These are phyloP conservation scores for Mortierella antarctica DNA, from an alignment of 192 early-diverging fungal species.

Conservation along the genomic window DNA sequence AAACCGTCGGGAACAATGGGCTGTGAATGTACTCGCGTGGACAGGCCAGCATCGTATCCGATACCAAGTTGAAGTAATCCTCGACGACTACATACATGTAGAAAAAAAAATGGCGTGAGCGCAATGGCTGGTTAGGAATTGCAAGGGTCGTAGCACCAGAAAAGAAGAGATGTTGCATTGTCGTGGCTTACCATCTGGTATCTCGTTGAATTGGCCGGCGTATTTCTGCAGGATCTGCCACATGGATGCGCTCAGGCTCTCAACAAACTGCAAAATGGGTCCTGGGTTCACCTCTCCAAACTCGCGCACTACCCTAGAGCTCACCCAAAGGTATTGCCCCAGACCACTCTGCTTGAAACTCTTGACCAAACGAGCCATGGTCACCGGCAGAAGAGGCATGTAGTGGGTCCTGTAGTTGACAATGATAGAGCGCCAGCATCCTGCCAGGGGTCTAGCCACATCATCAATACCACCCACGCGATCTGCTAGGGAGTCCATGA, in stretches of 20 bases:
- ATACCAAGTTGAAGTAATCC: slow-evolving; percentile 77
- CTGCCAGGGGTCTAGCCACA: slow-evolving; percentile 62
- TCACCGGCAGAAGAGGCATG: slow-evolving; percentile 61
- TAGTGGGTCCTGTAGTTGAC: slow-evolving; percentile 68
- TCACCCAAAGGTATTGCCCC: slow-evolving; percentile 86
- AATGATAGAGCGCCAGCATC: slow-evolving; percentile 68
- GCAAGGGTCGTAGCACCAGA: not conserved
- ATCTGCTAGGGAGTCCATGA: slow-evolving; percentile 68
- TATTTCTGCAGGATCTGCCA: slow-evolving; percentile 68
- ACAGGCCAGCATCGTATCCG: slow-evolving; percentile 60
- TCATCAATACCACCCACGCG: slow-evolving; percentile 60
- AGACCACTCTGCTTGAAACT: slow-evolving; percentile 75
- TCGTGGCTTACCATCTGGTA: slow-evolving; percentile 73
- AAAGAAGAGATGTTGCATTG: not conserved
- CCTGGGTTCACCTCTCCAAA: slow-evolving; percentile 68
- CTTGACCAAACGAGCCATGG: slow-evolving; percentile 70
- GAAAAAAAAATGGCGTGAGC: not conserved
- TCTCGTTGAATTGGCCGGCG: slow-evolving; percentile 60
- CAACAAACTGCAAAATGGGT: slow-evolving; percentile 67
- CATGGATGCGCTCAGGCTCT: slow-evolving; percentile 71
- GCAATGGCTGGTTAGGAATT: slow-evolving; percentile 10
- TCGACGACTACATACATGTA: slow-evolving; percentile 70
- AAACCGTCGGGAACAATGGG: slow-evolving; percentile 62
- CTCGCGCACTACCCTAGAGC: slow-evolving; percentile 70
- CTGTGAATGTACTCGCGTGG: slow-evolving; percentile 67